These are phyloP conservation scores for Patellifolia procumbens DNA, from an alignment of 179 eudicot species.

Conservation along the genomic window DNA sequence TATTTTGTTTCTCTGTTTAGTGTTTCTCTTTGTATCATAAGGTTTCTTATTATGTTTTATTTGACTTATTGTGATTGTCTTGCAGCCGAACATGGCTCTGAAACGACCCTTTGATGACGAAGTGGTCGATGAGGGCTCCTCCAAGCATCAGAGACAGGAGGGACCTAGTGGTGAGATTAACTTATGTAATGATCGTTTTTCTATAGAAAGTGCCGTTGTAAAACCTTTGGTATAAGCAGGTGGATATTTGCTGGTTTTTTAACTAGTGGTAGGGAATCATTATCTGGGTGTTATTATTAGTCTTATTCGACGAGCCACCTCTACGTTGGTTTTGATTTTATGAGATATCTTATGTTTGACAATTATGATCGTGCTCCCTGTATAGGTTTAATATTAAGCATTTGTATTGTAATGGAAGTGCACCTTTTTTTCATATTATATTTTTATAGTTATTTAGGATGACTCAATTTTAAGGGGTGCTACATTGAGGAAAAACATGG, in stretches of 20 bases:
- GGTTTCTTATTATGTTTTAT: background rate
- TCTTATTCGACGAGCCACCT: too few species aligned
- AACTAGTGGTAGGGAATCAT: too few species aligned
- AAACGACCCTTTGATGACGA: constrained; percentile 43
- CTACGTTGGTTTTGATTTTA: too few species aligned
- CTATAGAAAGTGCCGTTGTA: constrained; percentile 1
- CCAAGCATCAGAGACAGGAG: constrained; percentile 41
- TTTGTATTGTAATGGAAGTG: too few species aligned
- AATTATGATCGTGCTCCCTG: too few species aligned
- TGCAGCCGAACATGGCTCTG: constrained; percentile 34
- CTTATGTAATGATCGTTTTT: constrained; percentile 18
- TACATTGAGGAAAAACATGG: background rate
- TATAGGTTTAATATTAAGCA: too few species aligned
- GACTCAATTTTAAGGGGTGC: too few species aligned
- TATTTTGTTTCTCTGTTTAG: too few species aligned
- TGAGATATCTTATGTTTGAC: too few species aligned
- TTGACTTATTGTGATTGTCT: background rate
- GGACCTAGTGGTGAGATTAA: constrained; percentile 27
- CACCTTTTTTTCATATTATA: too few species aligned
- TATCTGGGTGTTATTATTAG: too few species aligned
- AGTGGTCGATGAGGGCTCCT: constrained; percentile 33
- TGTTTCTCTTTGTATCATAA: background rate
- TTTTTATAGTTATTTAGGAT: too few species aligned
- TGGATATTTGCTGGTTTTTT: background rate
- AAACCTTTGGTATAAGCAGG: constrained; percentile 31